Conservation (phyloP, 768 basidiomycete genomes). For the Serendipita sp. region DNA sequence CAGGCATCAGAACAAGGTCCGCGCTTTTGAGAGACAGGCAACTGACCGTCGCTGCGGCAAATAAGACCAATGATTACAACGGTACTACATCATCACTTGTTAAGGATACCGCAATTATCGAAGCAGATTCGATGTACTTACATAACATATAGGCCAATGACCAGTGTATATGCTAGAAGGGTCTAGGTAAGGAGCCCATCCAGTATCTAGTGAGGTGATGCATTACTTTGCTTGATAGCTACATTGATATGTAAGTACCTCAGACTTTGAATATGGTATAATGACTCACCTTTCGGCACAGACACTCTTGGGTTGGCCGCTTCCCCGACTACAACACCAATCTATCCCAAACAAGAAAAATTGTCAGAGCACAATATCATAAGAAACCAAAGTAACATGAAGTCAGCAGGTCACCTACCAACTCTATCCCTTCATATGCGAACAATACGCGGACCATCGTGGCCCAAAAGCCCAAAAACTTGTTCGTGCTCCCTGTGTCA, state of each 20-base stretch:
- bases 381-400: too few relatives aligned
- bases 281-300: neutral
- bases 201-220: neutral
- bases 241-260: neutral
- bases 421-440: neutral
- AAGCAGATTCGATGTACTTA: neutral
- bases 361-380: too few relatives aligned
- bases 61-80: neutral
- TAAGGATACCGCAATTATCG: neutral
- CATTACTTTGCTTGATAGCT: neutral
- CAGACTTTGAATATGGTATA: neutral
- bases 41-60: neutral
- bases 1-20: neutral
- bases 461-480: neutral
- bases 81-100: neutral
- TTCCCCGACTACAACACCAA: slow-evolving; percentile 3
- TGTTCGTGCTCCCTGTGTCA: neutral
- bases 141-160: neutral
- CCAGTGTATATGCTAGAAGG: neutral
- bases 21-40: neutral
- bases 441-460: neutral
- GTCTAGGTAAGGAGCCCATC: neutral
- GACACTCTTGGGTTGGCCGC: neutral
- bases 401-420: neutral
- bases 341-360: neutral